These are phyloP conservation scores for Phaffia tasmanica DNA, from an alignment of 768 basidiomycete species.

Conservation along the genomic window DNA sequence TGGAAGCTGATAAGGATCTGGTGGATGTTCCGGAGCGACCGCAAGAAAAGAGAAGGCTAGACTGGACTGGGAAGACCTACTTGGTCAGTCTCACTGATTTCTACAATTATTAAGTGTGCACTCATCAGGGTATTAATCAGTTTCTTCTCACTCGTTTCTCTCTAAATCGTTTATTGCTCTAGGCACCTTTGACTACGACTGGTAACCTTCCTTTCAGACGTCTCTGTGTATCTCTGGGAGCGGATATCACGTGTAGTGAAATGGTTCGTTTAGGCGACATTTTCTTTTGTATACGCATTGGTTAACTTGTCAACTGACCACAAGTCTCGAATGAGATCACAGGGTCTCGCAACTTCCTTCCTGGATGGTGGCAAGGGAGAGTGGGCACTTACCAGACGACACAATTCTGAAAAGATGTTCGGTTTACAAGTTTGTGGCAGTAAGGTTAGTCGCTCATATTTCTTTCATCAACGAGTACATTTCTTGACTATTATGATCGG, in stretches of 20 bases:
- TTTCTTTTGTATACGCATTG: too few species aligned
- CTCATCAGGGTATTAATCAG: too few species aligned
- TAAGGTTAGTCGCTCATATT: slow-evolving; percentile 39
- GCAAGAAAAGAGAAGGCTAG: slow-evolving; percentile 70
- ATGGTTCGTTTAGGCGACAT: slow-evolving; percentile 1
- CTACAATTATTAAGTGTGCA: background rate
- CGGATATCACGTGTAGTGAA: slow-evolving; percentile 91
- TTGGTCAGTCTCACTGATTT: slow-evolving; percentile 46
- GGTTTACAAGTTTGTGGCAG: slow-evolving; percentile 89
- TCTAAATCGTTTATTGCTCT: too few species aligned
- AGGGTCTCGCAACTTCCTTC: slow-evolving; percentile 77
- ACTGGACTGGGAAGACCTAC: slow-evolving; percentile 82
- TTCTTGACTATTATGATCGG: background rate
- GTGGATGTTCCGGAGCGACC: slow-evolving; percentile 63
- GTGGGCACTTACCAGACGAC: slow-evolving; percentile 55
- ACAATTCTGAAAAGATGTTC: slow-evolving; percentile 74
- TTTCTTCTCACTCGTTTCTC: background rate
- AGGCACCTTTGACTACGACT: slow-evolving; percentile 25
- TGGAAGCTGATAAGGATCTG: slow-evolving; percentile 40
- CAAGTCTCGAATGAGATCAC: slow-evolving; percentile 44
- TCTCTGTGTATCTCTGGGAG: slow-evolving; percentile 72
- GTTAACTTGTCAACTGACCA: too few species aligned
- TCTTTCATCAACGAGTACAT: background rate
- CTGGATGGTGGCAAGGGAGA: slow-evolving; percentile 80
- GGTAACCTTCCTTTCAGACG: slow-evolving; percentile 74